These are phyloP conservation scores for Lepidopterella palustris DNA, from an alignment of 495 filamentous ascomycete species.

Conservation along the genomic window DNA sequence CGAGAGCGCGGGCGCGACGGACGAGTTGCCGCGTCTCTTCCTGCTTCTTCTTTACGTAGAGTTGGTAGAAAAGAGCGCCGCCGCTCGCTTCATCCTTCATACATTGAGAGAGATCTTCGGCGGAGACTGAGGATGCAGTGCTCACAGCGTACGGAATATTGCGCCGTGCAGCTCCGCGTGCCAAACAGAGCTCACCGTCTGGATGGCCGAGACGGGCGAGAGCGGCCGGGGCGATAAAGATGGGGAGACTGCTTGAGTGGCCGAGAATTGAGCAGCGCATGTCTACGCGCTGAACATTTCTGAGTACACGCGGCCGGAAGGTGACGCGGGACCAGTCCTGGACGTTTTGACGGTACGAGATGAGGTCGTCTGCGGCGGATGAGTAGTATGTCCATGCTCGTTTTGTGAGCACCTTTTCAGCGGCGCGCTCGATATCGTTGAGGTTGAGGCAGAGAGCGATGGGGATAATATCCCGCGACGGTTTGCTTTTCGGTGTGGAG, in stretches of 20 bases:
- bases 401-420: conserved; percentile 10
- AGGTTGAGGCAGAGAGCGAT: background rate
- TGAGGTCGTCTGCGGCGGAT: conserved; percentile 19
- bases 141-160: background rate
- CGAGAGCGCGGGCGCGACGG: conserved; percentile 7
- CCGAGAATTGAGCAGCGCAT: too few relatives aligned
- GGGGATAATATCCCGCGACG: background rate
- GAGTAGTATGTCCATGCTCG: conserved; percentile 24
- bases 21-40: conserved; percentile 15
- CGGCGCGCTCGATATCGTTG: conserved; percentile 18
- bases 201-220: conserved; percentile 20
- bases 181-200: conserved; percentile 18
- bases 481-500: background rate
- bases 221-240: conserved; percentile 28
- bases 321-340: conserved; percentile 17
- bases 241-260: conserved; percentile 12
- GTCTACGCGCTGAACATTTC: conserved; percentile 20
- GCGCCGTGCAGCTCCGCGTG: background rate
- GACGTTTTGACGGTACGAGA: conserved; percentile 17
- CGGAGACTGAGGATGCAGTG: background rate
- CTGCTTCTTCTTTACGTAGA: conserved; percentile 22
- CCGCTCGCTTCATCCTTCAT: background rate
- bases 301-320: conserved; percentile 25
- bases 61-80: conserved; percentile 17
- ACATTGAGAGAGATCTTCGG: background rate